A percentile compares a stretch with the other conserved stretches of the same genome.
phyloP scores from a whole-genome alignment of 495 filamentous ascomycete species.

The Ramalina intermedia region DNA sequence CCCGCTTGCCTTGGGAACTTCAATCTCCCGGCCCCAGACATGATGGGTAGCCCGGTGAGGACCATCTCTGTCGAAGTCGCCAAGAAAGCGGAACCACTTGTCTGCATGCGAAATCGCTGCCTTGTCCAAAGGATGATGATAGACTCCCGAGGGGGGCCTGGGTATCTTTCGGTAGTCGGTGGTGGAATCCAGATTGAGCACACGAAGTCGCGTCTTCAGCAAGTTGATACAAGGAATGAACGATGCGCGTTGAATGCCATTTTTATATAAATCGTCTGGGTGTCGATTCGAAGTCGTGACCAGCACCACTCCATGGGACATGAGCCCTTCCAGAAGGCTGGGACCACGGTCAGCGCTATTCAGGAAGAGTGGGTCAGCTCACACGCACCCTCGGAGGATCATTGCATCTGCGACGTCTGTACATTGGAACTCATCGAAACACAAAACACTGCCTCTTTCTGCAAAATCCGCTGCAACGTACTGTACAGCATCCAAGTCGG shows the following conservation, averaged over 20 bases:
- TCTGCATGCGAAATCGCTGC: constrained; percentile 69
- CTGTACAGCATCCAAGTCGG: constrained; percentile 80
- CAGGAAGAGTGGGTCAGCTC: background rate
- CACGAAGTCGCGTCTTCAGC: constrained; percentile 62
- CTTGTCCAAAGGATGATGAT: constrained; percentile 69
- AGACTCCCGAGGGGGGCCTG: constrained; percentile 83
- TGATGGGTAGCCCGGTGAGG: constrained; percentile 62
- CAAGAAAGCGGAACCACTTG: constrained; percentile 89
- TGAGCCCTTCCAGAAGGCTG: constrained; percentile 73
- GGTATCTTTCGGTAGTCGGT: constrained; percentile 97
- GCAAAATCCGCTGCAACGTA: constrained; percentile 91
- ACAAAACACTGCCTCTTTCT: constrained; percentile 68
- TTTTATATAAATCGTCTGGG: constrained; percentile 91
- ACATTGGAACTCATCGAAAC: constrained; percentile 98
- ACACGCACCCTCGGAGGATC: constrained; percentile 62
- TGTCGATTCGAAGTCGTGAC: constrained; percentile 96
- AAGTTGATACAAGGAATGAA: constrained; percentile 94
- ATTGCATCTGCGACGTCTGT: constrained; percentile 98
- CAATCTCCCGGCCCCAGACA: constrained; percentile 89
- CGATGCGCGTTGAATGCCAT: constrained; percentile 88
- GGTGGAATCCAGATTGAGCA: constrained; percentile 86
- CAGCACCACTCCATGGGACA: constrained; percentile 91
- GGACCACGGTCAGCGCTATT: constrained; percentile 2
- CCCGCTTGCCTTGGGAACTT: constrained; percentile 77
- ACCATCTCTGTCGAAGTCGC: constrained; percentile 62